Base-by-base conservation (phyloP, 2,329 filamentous ascomycete species). In the Aspergillus quadricinctus region DNA sequence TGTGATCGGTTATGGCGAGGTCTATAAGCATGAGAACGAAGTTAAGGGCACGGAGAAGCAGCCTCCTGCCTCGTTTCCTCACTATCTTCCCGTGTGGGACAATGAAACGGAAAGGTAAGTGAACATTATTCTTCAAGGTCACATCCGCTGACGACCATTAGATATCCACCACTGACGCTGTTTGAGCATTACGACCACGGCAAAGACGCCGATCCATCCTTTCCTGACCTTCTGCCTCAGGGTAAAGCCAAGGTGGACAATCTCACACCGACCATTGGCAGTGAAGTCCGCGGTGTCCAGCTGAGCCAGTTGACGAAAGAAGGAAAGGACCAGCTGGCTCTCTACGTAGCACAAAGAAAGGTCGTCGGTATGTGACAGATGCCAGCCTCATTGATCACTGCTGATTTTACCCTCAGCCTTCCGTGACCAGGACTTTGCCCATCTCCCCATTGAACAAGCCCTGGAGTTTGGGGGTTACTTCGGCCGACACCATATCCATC, bases 401-500 rank as follows among this genome's bases (percentile, higher is more conserved):
- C 7, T 41, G 41, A 41, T 57, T 54, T 52, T 49, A 4, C 3
- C 3, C 11, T 19, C 55, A 78, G 83, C 87, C 31, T 92, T 93
- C 80, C 84, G 88, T 25, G 80, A 86, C 66, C 89, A 92, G 68
- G 87, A 92, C 70, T 86, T 88, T 61, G 84, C 84, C 41, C 80
- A 88, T 61, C 78, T 91, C 10, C 82, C 88, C 7, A 91, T 92
- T 66, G 71, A 83, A 28, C 80, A 89, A 8, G 89, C 87, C 1
- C 78, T 91, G 40, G 80, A 87, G 21, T 86, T 85, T 61, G 89
- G 85, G 50, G 80, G 83, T 52, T 92, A 92, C 75, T 94, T 92
- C 67, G 90, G 90, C 49, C 85, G 88, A 8, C 88, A 89, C 64
- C 90, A 94, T 75, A 89, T 93, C 56, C 90, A 93, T 65, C 89